Base-by-base conservation (phyloP, 2,329 filamentous ascomycete species). In the Fusarium citri region DNA sequence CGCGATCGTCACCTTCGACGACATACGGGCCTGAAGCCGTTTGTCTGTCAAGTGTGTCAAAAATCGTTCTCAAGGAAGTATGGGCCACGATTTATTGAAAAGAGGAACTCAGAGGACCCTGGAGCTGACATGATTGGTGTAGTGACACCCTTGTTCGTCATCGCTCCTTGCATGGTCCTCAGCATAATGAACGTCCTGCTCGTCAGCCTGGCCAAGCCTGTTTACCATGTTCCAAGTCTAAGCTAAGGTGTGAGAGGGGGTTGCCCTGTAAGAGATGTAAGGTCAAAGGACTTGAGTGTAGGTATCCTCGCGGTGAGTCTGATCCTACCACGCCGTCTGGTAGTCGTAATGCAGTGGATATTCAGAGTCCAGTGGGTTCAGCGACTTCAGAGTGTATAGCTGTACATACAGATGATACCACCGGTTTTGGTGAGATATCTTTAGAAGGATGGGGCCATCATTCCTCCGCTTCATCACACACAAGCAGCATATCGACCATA, bases 241-340 rank as follows among this genome's bases (percentile, higher is more conserved):
- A 59, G 20, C 18, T 57, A 3, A 15, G 57, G 7, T 59, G 57
- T 4, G 31, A 57, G 18, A 11, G 57, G 10, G 31, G 31, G 0
- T 3, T n/a, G 1, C 42, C 42, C 0, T 59, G 51, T 8, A 25
- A 8, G 0, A 11, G 57, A n/a, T 59, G 51, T 10, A 14, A 25
- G 0, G 3, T 0, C 0, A 45, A 31, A 2, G 7, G 12, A 0
- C 8, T 8, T 3, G 14, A n/a, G 6, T 59, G 51, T 4, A 8
- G 1, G 3, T 37, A 37, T 12, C 18, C 34, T 7, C 0, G 0
- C 6, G 0, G 31, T 11, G 31, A 3, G 3, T 9, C 34, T 11
- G 2, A 0, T 12, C 9, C 34, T 11, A 0, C 2, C 0, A 11
- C 34, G 3, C 34, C 18, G 3, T 4, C 18, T 1, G 0, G 18